A percentile compares a stretch with the other conserved stretches of the same genome.
Evolutionary conservation across 345 rosid species (phyloP).

Genomic region (Populus ilicifolia): DNA sequence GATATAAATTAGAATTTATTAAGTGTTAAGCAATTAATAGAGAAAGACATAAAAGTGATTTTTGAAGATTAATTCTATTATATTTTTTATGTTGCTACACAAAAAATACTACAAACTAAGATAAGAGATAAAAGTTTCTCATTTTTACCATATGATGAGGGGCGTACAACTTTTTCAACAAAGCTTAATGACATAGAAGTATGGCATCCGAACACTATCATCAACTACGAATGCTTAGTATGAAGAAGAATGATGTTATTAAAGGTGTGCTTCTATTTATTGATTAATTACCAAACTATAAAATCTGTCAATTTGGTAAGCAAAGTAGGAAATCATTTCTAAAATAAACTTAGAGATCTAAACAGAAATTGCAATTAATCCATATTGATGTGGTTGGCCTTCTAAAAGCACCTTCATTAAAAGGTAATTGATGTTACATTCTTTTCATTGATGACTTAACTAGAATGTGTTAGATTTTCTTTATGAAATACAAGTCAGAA

Average conservation of each 20-base stretch:
- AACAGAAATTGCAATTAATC: neutral
- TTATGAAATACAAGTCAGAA: too few relatives aligned
- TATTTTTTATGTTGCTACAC: neutral
- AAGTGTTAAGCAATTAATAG: slow-evolving; percentile 7
- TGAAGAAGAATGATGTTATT: neutral
- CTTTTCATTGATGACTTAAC: slow-evolving; percentile 1
- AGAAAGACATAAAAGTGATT: neutral
- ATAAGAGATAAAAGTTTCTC: slow-evolving; percentile 12
- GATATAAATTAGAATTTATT: slow-evolving; percentile 10
- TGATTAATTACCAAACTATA: neutral
- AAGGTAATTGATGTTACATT: neutral
- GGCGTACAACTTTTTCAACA: neutral
- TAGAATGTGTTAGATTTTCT: neutral
- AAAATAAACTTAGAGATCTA: neutral
- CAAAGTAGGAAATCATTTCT: neutral
- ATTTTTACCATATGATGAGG: neutral
- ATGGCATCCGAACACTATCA: neutral
- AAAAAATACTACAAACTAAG: neutral
- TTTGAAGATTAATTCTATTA: slow-evolving; percentile 5
- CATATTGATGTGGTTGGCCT: neutral
- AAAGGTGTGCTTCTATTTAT: neutral
- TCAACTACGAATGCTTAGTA: neutral
- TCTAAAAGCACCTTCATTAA: neutral
- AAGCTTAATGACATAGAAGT: neutral
- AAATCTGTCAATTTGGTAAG: neutral